Conservation (phyloP, 306 rosid species). For the Pachyrhizus erosus region DNA sequence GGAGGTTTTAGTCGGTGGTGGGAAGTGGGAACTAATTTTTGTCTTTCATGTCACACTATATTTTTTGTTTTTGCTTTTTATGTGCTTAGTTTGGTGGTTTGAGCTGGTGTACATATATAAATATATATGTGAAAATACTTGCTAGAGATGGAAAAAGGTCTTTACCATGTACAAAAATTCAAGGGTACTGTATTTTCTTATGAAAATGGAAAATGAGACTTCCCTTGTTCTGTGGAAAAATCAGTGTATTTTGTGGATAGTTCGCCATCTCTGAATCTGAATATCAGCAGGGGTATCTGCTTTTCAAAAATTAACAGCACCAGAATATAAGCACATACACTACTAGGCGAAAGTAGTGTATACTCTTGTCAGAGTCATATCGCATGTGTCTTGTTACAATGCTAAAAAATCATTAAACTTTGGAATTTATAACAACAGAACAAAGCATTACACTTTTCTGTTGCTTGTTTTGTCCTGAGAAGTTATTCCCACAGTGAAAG, state of each 20-base stretch:
- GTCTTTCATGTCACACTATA: conserved; percentile 44
- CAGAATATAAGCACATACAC: background rate
- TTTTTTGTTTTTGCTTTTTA: conserved; percentile 8
- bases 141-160: conserved; percentile 50
- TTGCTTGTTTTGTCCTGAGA: conserved; percentile 17
- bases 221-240: conserved; percentile 14
- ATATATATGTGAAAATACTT: conserved; percentile 47
- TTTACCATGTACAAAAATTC: conserved; percentile 45
- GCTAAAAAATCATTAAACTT: background rate
- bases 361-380: background rate
- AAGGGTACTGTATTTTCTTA: conserved; percentile 29
- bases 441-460: background rate
- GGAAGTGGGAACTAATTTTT: conserved; percentile 53
- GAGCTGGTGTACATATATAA: conserved; percentile 58
- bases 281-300: conserved; percentile 16
- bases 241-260: background rate
- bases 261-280: background rate
- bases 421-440: background rate
- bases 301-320: conserved; percentile 19
- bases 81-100: conserved; percentile 52
- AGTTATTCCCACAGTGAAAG: background rate
- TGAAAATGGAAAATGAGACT: conserved; percentile 19
- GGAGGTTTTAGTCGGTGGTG: conserved; percentile 36
- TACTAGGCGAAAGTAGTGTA: background rate
- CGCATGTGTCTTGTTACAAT: background rate